phyloP scores from a whole-genome alignment of 2,329 filamentous ascomycete genomes.

The Rutstroemia sp. region DNA sequence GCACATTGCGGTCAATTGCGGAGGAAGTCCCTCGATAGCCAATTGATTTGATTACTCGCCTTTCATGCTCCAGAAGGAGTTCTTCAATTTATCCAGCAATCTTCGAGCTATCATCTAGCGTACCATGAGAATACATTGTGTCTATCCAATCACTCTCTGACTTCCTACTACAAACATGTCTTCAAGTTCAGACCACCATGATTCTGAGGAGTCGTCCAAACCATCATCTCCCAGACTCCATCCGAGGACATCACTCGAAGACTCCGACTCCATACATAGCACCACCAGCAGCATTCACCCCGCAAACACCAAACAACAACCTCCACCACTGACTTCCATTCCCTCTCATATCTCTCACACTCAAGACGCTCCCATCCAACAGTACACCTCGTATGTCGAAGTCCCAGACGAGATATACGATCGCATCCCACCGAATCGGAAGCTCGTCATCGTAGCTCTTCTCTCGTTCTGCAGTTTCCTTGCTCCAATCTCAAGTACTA shows the following conservation, averaged over 20 bases:
- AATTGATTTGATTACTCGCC: neutral
- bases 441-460: slow-evolving; percentile 59
- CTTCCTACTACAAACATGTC: neutral
- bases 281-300: neutral
- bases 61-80: neutral
- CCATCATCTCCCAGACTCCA: neutral
- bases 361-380: slow-evolving; percentile 26
- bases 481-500: slow-evolving; percentile 67
- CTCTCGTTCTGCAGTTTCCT: slow-evolving; percentile 70
- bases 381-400: slow-evolving; percentile 21
- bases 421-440: slow-evolving; percentile 52
- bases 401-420: slow-evolving; percentile 53
- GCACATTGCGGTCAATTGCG: neutral
- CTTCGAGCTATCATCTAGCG: neutral
- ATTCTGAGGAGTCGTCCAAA: neutral
- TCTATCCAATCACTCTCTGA: neutral
- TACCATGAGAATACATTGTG: neutral
- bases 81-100: neutral
- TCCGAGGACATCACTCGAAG: neutral
- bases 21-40: neutral
- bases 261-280: slow-evolving; percentile 1
- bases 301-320: neutral
- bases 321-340: slow-evolving; percentile 14
- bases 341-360: slow-evolving; percentile 24
- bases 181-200: neutral